These are phyloP conservation scores for Fusarium lateritium DNA, from an alignment of 2,329 filamentous ascomycete genomes.

Conservation along the genomic window DNA sequence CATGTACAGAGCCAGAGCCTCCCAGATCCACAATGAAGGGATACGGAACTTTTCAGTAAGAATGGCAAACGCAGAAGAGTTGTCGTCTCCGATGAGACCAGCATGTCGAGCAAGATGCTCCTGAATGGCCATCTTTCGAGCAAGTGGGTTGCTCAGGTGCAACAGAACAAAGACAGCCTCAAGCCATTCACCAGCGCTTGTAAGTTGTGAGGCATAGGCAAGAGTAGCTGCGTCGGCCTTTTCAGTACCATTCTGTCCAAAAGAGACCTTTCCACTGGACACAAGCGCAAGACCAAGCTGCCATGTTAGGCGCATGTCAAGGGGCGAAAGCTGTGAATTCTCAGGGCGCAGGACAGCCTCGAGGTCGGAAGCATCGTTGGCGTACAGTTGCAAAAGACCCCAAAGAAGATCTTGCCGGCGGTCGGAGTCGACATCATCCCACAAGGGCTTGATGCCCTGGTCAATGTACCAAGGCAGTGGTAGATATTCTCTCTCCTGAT, in stretches of 20 bases:
- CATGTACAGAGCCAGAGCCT: constrained; percentile 87
- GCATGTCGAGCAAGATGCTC: constrained; percentile 83
- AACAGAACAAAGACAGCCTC: constrained; percentile 83
- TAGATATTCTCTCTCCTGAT: constrained; percentile 77
- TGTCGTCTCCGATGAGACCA: constrained; percentile 72
- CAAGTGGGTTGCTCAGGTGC: constrained; percentile 75
- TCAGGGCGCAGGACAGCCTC: constrained; percentile 82
- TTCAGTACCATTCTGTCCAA: constrained; percentile 67
- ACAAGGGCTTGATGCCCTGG: constrained; percentile 69
- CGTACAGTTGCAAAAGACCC: constrained; percentile 87
- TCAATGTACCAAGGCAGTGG: constrained; percentile 82
- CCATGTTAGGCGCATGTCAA: constrained; percentile 85
- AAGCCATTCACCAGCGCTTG: constrained; percentile 75
- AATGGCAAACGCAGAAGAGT: constrained; percentile 68
- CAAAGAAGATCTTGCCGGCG: constrained; percentile 84
- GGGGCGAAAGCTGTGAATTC: constrained; percentile 80
- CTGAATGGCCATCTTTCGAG: constrained; percentile 77
- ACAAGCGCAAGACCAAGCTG: constrained; percentile 81
- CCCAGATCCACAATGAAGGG: constrained; percentile 85
- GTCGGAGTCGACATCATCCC: constrained; percentile 71
- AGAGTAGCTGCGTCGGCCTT: constrained; percentile 77
- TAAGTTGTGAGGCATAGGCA: constrained; percentile 76
- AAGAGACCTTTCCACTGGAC: constrained; percentile 65
- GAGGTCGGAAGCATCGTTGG: constrained; percentile 70
- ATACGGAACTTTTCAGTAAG: constrained; percentile 78